Percentiles rank a stretch among this genome's conserved stretches.
Conservation (phyloP, 345 rosid species). For the Ailanthus altissimus region DNA sequence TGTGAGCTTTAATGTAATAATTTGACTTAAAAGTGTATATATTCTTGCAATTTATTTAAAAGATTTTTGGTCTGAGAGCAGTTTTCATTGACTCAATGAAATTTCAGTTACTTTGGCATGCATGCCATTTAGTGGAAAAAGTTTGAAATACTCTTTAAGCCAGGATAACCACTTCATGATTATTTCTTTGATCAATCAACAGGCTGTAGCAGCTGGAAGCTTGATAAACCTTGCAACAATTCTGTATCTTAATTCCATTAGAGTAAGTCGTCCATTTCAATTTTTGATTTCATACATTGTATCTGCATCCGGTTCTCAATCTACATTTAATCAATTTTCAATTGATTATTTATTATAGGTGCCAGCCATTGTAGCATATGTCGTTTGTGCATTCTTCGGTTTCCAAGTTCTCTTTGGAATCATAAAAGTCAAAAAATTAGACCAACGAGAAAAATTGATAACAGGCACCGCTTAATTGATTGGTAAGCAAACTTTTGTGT, state of each 20-base stretch:
- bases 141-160: neutral
- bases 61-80: neutral
- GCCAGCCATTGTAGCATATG: slow-evolving; percentile 70
- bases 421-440: slow-evolving; percentile 76
- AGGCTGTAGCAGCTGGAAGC: slow-evolving; percentile 98
- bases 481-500: slow-evolving; percentile 33
- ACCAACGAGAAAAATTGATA: slow-evolving; percentile 79
- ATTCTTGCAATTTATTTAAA: neutral
- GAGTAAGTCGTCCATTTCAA: slow-evolving; percentile 49
- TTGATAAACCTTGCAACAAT: slow-evolving; percentile 89
- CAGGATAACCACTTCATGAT: neutral
- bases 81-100: neutral
- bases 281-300: neutral
- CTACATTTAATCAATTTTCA: slow-evolving; percentile 7
- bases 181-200: slow-evolving; percentile 34
- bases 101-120: neutral
- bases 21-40: neutral
- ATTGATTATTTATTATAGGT: slow-evolving; percentile 44
- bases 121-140: neutral
- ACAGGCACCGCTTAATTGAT: slow-evolving; percentile 80
- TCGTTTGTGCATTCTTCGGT: slow-evolving; percentile 71
- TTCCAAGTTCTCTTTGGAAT: slow-evolving; percentile 81
- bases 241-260: slow-evolving; percentile 80
- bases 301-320: neutral
- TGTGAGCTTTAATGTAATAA: neutral